A percentile compares a stretch with the other conserved stretches of the same genome.
phyloP scores from a whole-genome alignment of 305 asterid species.

The Coffea humblotiana region DNA sequence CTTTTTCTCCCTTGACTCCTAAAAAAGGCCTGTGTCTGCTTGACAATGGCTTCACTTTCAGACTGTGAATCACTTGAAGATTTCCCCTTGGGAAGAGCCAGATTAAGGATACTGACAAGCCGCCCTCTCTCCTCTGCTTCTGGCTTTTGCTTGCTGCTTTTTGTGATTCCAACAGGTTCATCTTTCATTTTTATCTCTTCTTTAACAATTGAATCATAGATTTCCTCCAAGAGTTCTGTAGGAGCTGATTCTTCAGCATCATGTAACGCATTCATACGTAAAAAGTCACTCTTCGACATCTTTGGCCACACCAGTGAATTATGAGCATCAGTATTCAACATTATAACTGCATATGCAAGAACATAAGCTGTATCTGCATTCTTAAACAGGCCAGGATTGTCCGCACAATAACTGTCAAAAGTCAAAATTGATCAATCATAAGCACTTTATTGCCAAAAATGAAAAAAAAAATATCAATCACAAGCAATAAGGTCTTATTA shows the following conservation, averaged over 20 bases:
- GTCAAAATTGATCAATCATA: slow-evolving; percentile 9
- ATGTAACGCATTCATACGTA: slow-evolving; percentile 75
- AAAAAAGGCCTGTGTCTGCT: slow-evolving; percentile 83
- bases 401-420: slow-evolving; percentile 87
- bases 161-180: slow-evolving; percentile 65
- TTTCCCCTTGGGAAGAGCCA: slow-evolving; percentile 88
- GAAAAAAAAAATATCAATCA: slow-evolving; percentile 2
- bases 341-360: slow-evolving; percentile 98
- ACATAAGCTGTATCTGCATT: slow-evolving; percentile 98
- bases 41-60: slow-evolving; percentile 85
- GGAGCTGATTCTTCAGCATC: slow-evolving; percentile 98
- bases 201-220: slow-evolving; percentile 91
- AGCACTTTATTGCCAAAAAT: slow-evolving; percentile 37
- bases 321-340: slow-evolving; percentile 99
- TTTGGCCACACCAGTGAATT: slow-evolving; percentile 99
- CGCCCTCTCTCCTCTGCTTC: slow-evolving; percentile 83
- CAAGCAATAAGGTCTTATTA: slow-evolving; percentile 7
- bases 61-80: slow-evolving; percentile 68
- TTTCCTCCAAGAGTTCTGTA: slow-evolving; percentile 89
- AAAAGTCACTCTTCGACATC: slow-evolving; percentile 96
- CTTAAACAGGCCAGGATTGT: slow-evolving; percentile 93
- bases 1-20: slow-evolving; percentile 83
- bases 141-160: slow-evolving; percentile 72
- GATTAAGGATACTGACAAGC: slow-evolving; percentile 88
- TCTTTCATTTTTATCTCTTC: slow-evolving; percentile 99